Evolutionary conservation across 441 rosid species (phyloP).

Genomic region (Gossypium trilobum): DNA sequence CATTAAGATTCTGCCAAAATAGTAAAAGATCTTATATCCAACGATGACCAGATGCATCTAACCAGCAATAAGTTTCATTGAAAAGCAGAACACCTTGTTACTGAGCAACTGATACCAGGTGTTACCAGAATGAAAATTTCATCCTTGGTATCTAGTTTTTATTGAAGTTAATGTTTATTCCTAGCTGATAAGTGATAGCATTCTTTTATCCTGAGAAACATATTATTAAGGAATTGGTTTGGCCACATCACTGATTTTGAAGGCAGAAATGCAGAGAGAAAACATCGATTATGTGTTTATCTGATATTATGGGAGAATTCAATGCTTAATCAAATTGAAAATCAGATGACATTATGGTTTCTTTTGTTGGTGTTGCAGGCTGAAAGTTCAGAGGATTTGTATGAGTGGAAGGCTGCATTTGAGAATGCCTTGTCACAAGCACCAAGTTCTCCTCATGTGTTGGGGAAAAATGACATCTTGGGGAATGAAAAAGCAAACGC

Average conservation of each 20-base stretch:
- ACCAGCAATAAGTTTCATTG: not conserved
- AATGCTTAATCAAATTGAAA: not conserved
- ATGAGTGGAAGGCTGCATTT: conserved; percentile 85
- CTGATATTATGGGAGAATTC: not conserved
- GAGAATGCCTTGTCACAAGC: conserved; percentile 87
- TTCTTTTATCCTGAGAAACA: not conserved
- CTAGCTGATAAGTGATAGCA: not conserved
- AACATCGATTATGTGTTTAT: not conserved
- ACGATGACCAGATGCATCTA: not conserved
- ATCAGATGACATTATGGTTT: conserved; percentile 9
- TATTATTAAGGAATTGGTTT: not conserved
- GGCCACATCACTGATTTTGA: not conserved
- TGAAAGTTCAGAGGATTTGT: conserved; percentile 78
- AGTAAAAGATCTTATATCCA: not conserved
- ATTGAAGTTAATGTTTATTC: not conserved
- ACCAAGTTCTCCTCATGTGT: conserved; percentile 58
- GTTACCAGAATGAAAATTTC: not conserved
- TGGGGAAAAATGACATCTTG: conserved; percentile 77
- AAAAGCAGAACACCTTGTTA: not conserved
- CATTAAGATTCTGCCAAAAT: not conserved
- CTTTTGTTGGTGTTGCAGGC: conserved; percentile 47
- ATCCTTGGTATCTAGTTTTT: not conserved
- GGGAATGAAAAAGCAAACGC: conserved; percentile 58
- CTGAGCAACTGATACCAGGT: not conserved
- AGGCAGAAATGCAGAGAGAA: not conserved